phyloP scores from a whole-genome alignment of 2,329 filamentous ascomycete genomes.

The Arthrobotrys conoides region DNA sequence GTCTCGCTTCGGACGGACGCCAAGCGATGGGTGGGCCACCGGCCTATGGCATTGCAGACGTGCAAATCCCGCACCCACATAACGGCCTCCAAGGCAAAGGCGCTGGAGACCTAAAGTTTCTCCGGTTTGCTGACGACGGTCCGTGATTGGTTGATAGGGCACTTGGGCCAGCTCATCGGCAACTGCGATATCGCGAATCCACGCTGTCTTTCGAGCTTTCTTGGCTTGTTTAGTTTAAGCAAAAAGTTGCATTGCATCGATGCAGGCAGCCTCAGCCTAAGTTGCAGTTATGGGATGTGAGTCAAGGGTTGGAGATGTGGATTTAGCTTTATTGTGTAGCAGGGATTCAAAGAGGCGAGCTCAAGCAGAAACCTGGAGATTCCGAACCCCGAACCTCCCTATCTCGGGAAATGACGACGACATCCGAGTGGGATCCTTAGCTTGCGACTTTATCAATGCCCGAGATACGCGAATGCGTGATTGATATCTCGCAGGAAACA shows the following conservation, averaged over 20 bases:
- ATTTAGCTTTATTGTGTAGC: slow-evolving; percentile 28
- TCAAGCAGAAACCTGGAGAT: slow-evolving; percentile 38
- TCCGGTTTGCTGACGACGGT: slow-evolving; percentile 14
- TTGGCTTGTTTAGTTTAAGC: neutral
- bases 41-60: slow-evolving; percentile 36
- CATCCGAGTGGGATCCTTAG: slow-evolving; percentile 17
- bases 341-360: slow-evolving; percentile 49
- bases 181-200: slow-evolving; percentile 33
- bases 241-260: slow-evolving; percentile 22
- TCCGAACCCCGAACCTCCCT: slow-evolving; percentile 53
- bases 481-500: slow-evolving; percentile 19
- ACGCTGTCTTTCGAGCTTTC: slow-evolving; percentile 21
- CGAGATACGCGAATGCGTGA: slow-evolving; percentile 36
- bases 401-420: slow-evolving; percentile 51
- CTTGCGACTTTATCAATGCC: slow-evolving; percentile 24
- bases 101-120: slow-evolving; percentile 25
- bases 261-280: slow-evolving; percentile 31
- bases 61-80: slow-evolving; percentile 48
- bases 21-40: slow-evolving; percentile 44
- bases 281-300: slow-evolving; percentile 27
- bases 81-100: slow-evolving; percentile 9
- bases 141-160: slow-evolving; percentile 40
- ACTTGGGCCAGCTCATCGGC: slow-evolving; percentile 41
- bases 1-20: slow-evolving; percentile 60
- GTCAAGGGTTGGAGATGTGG: slow-evolving; percentile 37